Conservation (phyloP, 225 moss, liverwort and hornwort genomes). For the Straminergon stramineum region DNA sequence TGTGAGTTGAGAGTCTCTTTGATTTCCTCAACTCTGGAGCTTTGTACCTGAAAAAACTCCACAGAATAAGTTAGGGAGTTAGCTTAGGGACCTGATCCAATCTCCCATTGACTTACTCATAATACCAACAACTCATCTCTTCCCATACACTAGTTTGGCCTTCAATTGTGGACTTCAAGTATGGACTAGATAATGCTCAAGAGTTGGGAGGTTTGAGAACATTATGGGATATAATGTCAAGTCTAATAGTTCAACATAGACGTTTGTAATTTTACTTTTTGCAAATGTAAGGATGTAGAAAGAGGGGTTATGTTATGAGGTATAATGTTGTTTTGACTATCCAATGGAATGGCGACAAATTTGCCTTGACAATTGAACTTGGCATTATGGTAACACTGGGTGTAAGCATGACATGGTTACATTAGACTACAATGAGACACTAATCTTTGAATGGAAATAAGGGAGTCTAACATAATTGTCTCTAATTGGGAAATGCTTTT, state of each 20-base stretch:
- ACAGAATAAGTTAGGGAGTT: not conserved
- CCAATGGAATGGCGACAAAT: too few relatives aligned
- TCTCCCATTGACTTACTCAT: not conserved
- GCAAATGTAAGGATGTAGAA: too few relatives aligned
- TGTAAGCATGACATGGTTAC: not conserved
- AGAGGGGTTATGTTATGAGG: too few relatives aligned
- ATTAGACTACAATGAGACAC: not conserved
- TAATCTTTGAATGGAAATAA: not conserved
- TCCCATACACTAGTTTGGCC: not conserved
- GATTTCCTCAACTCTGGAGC: slow-evolving; percentile 14
- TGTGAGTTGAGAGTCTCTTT: not conserved
- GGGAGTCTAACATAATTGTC: not conserved
- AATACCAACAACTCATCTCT: not conserved
- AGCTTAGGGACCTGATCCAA: not conserved
- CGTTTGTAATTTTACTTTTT: too few relatives aligned
- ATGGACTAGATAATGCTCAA: too few relatives aligned
- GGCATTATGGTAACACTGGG: not conserved
- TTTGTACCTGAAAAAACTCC: slow-evolving; percentile 10
- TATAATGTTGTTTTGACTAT: too few relatives aligned
- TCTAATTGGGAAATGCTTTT: not conserved
- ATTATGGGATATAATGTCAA: too few relatives aligned
- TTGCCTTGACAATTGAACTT: too few relatives aligned
- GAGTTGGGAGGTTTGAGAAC: too few relatives aligned
- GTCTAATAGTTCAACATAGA: too few relatives aligned
- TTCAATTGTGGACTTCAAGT: not conserved